These are phyloP conservation scores for Trichosanthes cucumerina DNA, from an alignment of 306 rosid species.

Conservation along the genomic window DNA sequence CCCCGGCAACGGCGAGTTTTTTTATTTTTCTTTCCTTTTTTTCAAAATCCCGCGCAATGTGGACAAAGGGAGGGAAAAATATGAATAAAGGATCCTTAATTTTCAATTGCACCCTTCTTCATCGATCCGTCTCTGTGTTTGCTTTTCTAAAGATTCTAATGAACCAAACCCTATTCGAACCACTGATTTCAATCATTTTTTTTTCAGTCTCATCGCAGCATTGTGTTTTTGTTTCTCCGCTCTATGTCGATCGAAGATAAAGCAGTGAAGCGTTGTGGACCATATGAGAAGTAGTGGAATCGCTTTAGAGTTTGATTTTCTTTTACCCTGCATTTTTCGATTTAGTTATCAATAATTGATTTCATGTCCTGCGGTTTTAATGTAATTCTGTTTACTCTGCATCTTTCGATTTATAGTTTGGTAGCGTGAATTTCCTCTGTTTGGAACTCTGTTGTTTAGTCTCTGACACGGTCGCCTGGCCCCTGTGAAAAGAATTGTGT, in stretches of 20 bases:
- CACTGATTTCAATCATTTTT: background rate
- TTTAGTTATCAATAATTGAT: background rate
- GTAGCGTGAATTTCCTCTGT: background rate
- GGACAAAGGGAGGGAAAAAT: background rate
- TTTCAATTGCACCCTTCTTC: background rate
- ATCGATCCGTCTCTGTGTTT: background rate
- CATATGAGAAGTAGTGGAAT: conserved; percentile 29
- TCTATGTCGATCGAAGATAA: conserved; percentile 24
- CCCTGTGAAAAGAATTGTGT: background rate
- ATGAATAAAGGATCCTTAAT: background rate
- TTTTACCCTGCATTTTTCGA: background rate
- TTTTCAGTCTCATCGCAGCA: background rate
- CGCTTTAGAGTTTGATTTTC: conserved; percentile 58
- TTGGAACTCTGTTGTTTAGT: background rate
- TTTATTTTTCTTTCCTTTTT: background rate
- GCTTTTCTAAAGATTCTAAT: background rate
- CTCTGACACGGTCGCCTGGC: background rate
- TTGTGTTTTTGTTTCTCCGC: background rate
- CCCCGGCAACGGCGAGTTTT: background rate
- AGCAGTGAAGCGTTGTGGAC: conserved; percentile 18
- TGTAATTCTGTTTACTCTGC: background rate
- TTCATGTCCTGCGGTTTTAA: background rate
- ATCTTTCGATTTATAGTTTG: background rate
- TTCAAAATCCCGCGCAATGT: background rate
- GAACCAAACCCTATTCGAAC: background rate